phyloP scores from a whole-genome alignment of 139 green algal genomes.

The Chlorella sp. region DNA sequence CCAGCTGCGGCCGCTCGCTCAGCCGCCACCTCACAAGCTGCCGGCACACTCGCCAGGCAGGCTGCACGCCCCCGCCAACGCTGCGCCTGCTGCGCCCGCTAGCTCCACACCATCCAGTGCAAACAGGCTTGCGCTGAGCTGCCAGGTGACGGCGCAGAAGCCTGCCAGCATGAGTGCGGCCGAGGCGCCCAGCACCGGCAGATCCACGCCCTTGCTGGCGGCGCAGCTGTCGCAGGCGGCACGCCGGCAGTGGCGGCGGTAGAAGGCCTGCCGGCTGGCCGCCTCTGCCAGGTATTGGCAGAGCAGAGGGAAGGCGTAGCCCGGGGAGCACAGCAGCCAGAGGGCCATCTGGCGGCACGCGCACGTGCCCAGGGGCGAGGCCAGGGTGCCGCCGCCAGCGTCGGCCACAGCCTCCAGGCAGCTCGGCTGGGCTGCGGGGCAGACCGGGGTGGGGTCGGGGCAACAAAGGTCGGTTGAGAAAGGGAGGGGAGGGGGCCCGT shows the following conservation, averaged over 20 bases:
- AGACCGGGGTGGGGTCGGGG: not conserved
- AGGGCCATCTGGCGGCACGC: constrained; percentile 9
- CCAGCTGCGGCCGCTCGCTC: no score
- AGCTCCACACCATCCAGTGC: not conserved
- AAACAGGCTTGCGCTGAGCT: constrained; percentile 6
- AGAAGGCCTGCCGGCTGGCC: not conserved
- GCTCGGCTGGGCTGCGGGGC: not conserved
- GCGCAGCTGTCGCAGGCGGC: not conserved
- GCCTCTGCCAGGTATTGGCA: constrained; percentile 8
- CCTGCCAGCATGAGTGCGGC: not conserved
- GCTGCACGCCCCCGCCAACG: not conserved
- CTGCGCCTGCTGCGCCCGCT: not conserved
- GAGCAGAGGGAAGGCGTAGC: not conserved
- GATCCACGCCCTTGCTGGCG: not conserved
- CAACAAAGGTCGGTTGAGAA: no score
- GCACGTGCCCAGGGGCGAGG: not conserved
- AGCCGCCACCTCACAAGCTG: not conserved
- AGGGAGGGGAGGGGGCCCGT: no score
- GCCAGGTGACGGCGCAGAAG: constrained; percentile 23
- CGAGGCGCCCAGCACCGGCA: not conserved
- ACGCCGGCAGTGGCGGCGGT: not conserved
- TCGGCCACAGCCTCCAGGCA: not conserved
- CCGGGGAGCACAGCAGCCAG: constrained; percentile 6
- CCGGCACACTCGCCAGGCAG: not conserved
- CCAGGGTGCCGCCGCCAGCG: not conserved